Conservation (phyloP, 805 yeast genomes). For the Naumovozyma baii region DNA sequence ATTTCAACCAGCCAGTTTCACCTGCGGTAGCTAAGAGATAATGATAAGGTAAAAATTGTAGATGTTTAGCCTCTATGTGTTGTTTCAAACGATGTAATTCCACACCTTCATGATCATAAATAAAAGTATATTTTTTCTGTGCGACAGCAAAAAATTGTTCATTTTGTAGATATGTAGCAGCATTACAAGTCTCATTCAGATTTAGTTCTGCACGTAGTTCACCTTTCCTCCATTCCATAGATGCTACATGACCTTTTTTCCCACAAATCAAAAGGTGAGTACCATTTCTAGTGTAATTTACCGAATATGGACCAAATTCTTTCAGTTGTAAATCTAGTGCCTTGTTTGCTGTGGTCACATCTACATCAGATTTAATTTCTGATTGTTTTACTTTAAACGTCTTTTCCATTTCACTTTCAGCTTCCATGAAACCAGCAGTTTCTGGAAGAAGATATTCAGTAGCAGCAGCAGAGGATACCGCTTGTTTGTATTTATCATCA, state of each 20-base stretch:
- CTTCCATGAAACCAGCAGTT: conserved; percentile 77
- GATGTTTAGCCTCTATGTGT: conserved; percentile 72
- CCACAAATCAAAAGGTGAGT: conserved; percentile 80
- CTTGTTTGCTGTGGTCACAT: conserved; percentile 63
- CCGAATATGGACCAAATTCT: conserved; percentile 77
- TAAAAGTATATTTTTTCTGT: conserved; percentile 86
- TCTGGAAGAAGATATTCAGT: conserved; percentile 82
- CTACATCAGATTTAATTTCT: conserved; percentile 70
- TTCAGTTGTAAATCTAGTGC: conserved; percentile 61
- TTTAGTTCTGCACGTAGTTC: conserved; percentile 70
- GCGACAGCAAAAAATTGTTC: conserved; percentile 95
- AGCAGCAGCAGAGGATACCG: conserved; percentile 73
- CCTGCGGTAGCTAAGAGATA: conserved; percentile 82
- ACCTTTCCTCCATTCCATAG: conserved; percentile 93
- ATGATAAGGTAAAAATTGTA: conserved; percentile 90
- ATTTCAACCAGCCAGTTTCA: conserved; percentile 76
- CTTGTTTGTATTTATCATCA: conserved; percentile 66
- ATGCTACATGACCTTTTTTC: conserved; percentile 86
- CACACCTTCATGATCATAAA: conserved; percentile 82
- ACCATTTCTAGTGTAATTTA: conserved; percentile 83
- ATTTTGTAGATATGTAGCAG: conserved; percentile 82
- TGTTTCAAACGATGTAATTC: conserved; percentile 88
- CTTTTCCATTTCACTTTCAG: conserved; percentile 87
- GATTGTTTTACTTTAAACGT: conserved; percentile 78
- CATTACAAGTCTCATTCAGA: conserved; percentile 80